A percentile compares a stretch with the other conserved stretches of the same genome.
Conservation (phyloP, 2,329 filamentous ascomycete genomes). For the Aureobasidium zeae region DNA sequence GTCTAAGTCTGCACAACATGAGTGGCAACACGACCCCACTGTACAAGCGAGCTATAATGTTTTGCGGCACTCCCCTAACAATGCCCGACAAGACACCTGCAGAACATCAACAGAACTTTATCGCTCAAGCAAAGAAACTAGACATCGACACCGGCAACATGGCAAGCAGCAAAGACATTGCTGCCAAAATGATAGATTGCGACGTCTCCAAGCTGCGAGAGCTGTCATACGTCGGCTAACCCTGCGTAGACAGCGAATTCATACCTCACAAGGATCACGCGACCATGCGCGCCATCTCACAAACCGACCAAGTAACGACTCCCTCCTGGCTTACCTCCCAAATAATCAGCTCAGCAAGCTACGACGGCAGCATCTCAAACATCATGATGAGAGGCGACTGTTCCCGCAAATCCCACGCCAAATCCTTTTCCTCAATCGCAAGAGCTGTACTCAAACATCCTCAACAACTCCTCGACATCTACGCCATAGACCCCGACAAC, state of each 20-base stretch:
- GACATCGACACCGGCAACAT: conserved; percentile 4
- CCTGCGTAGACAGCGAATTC: conserved; percentile 16
- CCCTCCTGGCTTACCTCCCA: conserved; percentile 15
- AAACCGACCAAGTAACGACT: neutral
- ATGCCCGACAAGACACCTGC: conserved; percentile 17
- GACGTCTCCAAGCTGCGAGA: conserved; percentile 17
- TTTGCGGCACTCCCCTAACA: conserved; percentile 18
- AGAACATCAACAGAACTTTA: conserved; percentile 18
- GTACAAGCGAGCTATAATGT: conserved; percentile 18
- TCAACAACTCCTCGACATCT: conserved; percentile 15
- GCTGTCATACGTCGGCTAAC: conserved; percentile 15
- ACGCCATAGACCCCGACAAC: conserved; percentile 5
- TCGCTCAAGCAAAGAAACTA: conserved; percentile 16
- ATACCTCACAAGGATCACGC: conserved; percentile 16
- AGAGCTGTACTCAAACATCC: conserved; percentile 44
- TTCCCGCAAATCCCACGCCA: conserved; percentile 47
- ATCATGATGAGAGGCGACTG: conserved; percentile 35
- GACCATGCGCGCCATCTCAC: conserved; percentile 15
- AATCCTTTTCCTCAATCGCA: conserved; percentile 45
- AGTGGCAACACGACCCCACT: conserved; percentile 4
- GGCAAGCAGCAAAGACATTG: conserved; percentile 14
- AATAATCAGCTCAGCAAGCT: conserved; percentile 21
- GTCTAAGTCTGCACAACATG: conserved; percentile 17
- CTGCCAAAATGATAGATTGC: conserved; percentile 14
- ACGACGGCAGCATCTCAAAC: conserved; percentile 26